A percentile compares a stretch with the other conserved stretches of the same genome.
These are phyloP conservation scores for Candida glucosophila DNA, from an alignment of 1,139 yeast species.

Conservation along the genomic window DNA sequence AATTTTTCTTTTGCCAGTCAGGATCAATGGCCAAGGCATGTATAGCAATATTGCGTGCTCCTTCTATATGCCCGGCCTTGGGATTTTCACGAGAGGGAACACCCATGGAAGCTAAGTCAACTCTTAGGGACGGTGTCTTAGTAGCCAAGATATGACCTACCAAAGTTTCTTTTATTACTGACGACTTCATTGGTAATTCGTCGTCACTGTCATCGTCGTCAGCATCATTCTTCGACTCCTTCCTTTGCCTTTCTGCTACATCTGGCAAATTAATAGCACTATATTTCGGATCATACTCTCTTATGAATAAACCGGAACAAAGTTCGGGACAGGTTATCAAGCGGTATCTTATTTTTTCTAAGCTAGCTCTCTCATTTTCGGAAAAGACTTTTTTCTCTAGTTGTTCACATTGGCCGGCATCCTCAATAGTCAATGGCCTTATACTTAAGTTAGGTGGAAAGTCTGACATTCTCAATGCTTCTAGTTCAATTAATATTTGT, in stretches of 20 bases:
- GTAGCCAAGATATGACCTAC: slow-evolving; percentile 85
- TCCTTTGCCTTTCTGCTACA: slow-evolving; percentile 28
- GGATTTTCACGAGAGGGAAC: slow-evolving; percentile 35
- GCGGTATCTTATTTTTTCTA: slow-evolving; percentile 60
- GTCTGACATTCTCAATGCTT: slow-evolving; percentile 25
- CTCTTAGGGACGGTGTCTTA: slow-evolving; percentile 43
- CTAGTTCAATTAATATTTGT: too few relatives aligned
- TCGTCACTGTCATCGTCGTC: slow-evolving; percentile 21
- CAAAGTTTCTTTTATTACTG: slow-evolving; percentile 55
- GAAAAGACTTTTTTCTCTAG: slow-evolving; percentile 68
- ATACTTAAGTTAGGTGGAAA: slow-evolving; percentile 61
- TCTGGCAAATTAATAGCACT: slow-evolving; percentile 38
- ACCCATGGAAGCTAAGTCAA: slow-evolving; percentile 64
- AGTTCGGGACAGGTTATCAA: slow-evolving; percentile 81
- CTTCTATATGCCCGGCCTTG: slow-evolving; percentile 66
- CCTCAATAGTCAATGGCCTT: slow-evolving; percentile 71
- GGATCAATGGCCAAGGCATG: slow-evolving; percentile 79
- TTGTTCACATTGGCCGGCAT: slow-evolving; percentile 49
- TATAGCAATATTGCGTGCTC: slow-evolving; percentile 66
- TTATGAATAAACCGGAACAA: slow-evolving; percentile 75
- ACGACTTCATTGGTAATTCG: slow-evolving; percentile 38
- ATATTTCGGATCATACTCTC: slow-evolving; percentile 48
- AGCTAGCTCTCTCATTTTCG: slow-evolving; percentile 55
- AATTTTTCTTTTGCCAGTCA: slow-evolving; percentile 68
- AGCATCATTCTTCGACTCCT: slow-evolving; percentile 13